phyloP scores from a whole-genome alignment of 2,329 filamentous ascomycete species.

The Passalora sequoiae region DNA sequence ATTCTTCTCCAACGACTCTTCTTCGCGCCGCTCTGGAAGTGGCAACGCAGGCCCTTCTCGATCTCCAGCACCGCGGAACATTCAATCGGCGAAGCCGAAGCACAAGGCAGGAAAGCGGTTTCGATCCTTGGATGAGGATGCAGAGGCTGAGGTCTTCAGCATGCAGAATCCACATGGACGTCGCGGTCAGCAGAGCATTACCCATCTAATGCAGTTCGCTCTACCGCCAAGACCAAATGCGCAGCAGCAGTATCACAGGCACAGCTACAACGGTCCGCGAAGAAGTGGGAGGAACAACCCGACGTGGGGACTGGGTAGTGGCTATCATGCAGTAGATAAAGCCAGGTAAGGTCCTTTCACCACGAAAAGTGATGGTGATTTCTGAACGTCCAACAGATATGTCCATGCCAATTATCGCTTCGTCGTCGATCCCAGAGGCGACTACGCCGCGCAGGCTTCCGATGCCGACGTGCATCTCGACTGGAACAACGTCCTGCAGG shows the following conservation, averaged over 20 bases:
- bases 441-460: slow-evolving; percentile 72
- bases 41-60: slow-evolving; percentile 24
- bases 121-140: slow-evolving; percentile 69
- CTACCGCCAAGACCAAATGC: slow-evolving; percentile 65
- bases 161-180: slow-evolving; percentile 49
- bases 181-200: slow-evolving; percentile 93
- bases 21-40: slow-evolving; percentile 38
- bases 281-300: slow-evolving; percentile 58
- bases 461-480: slow-evolving; percentile 87
- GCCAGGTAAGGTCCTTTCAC: slow-evolving; percentile 56
- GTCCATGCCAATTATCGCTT: slow-evolving; percentile 98
- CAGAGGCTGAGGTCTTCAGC: slow-evolving; percentile 61
- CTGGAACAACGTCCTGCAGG: slow-evolving; percentile 85
- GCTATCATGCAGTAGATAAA: slow-evolving; percentile 87
- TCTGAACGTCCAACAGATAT: slow-evolving; percentile 51
- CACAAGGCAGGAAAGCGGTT: slow-evolving; percentile 78
- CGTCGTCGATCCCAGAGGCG: slow-evolving; percentile 75
- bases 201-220: slow-evolving; percentile 89
- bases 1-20: slow-evolving; percentile 41
- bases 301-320: slow-evolving; percentile 80
- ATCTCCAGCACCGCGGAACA: slow-evolving; percentile 59
- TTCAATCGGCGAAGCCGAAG: slow-evolving; percentile 70
- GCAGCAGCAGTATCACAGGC: slow-evolving; percentile 46
- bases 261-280: slow-evolving; percentile 37
- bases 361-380: not conserved